These are phyloP conservation scores for Trichoderma simmonsii DNA, from an alignment of 2,329 filamentous ascomycete genomes.

Conservation along the genomic window DNA sequence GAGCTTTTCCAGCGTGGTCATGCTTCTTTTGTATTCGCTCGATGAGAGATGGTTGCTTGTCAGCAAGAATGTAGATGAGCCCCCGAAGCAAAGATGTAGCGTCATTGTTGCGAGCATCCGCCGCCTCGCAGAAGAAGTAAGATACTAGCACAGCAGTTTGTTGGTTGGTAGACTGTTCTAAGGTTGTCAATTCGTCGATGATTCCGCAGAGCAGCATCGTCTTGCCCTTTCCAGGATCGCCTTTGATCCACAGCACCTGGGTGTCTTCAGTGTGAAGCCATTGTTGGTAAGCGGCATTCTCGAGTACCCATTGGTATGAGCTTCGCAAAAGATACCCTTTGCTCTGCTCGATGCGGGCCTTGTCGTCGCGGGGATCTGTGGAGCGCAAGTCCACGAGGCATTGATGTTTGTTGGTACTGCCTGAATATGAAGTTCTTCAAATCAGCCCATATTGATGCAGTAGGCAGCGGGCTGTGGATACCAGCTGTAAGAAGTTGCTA, in stretches of 20 bases:
- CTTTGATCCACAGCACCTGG: not conserved
- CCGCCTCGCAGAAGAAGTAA: not conserved
- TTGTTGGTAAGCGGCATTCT: not conserved
- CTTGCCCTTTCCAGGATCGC: not conserved
- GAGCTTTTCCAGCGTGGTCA: not conserved
- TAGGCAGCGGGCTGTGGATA: not conserved
- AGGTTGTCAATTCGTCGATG: not conserved
- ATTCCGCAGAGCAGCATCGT: not conserved
- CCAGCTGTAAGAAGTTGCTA: not conserved
- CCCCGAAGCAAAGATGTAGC: not conserved
- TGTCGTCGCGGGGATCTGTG: not conserved
- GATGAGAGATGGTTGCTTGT: not conserved
- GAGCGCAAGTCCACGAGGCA: not conserved
- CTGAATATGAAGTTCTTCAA: not conserved
- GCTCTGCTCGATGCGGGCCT: not conserved
- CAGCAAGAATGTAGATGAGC: not conserved
- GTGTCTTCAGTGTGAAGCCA: not conserved
- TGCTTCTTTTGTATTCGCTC: not conserved
- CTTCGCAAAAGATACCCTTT: not conserved
- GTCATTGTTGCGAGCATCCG: not conserved
- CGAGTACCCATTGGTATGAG: not conserved
- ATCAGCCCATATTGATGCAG: not conserved
- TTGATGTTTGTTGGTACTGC: not conserved
- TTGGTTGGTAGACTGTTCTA: not conserved
- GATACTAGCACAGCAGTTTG: not conserved